These are phyloP conservation scores for Eutreptiella sp. DNA, from an alignment of 208 protist genomes.

Conservation along the genomic window DNA sequence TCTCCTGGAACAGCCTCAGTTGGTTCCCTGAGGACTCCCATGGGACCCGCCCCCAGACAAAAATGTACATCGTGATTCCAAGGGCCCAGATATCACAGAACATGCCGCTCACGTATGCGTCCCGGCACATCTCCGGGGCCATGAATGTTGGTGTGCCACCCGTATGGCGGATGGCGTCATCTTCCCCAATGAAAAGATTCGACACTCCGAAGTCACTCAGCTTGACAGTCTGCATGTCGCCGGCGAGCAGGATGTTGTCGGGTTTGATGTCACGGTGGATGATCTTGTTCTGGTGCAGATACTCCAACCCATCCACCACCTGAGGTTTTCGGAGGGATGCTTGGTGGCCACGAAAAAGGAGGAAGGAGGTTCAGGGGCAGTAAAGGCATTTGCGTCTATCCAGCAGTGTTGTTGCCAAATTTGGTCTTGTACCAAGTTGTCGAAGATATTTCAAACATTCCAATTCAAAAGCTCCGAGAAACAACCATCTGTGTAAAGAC, in stretches of 20 bases:
- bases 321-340: constrained; percentile 21
- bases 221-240: constrained; percentile 16
- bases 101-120: constrained; percentile 7
- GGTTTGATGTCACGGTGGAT: constrained; percentile 74
- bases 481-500: too few relatives aligned
- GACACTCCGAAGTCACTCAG: constrained; percentile 36
- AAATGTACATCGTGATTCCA: constrained; percentile 36
- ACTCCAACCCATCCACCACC: constrained; percentile 24
- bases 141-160: constrained; percentile 38
- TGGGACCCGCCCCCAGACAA: constrained; percentile 29
- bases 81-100: constrained; percentile 37
- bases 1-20: too few relatives aligned
- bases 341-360: too few relatives aligned
- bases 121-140: constrained; percentile 21
- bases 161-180: constrained; percentile 20
- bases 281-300: constrained; percentile 40
- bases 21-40: constrained; percentile 16
- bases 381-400: too few relatives aligned
- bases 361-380: too few relatives aligned
- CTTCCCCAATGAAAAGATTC: constrained; percentile 10
- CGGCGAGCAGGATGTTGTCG: constrained; percentile 56
- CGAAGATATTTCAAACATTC: too few relatives aligned
- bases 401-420: too few relatives aligned
- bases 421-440: too few relatives aligned
- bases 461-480: too few relatives aligned